Evolutionary conservation across 1,284 basidiomycete species (phyloP).

Genomic region (Melampsora abietis-canadensis): DNA sequence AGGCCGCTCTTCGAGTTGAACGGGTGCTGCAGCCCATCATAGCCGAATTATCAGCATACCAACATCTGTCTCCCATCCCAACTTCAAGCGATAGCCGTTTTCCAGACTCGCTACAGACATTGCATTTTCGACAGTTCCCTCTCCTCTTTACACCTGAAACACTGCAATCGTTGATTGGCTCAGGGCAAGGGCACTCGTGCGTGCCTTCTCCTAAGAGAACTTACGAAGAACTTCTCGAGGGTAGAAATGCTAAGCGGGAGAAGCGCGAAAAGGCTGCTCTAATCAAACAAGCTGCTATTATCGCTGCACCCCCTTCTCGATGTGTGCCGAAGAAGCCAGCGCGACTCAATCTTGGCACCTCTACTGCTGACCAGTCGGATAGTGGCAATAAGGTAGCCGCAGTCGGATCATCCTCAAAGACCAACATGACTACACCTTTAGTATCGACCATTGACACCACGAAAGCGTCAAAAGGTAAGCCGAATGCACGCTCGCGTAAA

Average conservation of each 20-base stretch:
- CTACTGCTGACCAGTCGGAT: background rate
- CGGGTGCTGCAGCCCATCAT: constrained; percentile 60
- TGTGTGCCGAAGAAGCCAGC: background rate
- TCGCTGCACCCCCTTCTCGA: constrained; percentile 2
- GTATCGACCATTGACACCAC: background rate
- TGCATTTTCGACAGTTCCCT: constrained; percentile 28
- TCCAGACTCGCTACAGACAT: constrained; percentile 25
- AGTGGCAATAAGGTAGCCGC: background rate
- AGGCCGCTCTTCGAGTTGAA: constrained; percentile 68
- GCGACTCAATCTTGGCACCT: background rate
- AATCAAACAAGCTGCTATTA: background rate
- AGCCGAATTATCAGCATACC: constrained; percentile 53
- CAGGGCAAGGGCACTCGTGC: background rate
- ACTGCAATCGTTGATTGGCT: constrained; percentile 21
- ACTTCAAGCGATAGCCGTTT: constrained; percentile 10
- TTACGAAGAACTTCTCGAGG: constrained; percentile 31
- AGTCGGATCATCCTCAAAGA: background rate
- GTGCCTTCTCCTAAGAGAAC: background rate
- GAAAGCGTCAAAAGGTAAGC: background rate
- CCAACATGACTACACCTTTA: background rate
- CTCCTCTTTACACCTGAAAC: constrained; percentile 20
- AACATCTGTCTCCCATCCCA: constrained; percentile 30
- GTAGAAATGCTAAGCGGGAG: constrained; percentile 21
- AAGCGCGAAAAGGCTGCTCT: constrained; percentile 8
- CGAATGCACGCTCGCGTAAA: background rate